A percentile compares a stretch with the other conserved stretches of the same genome.
phyloP scores from a whole-genome alignment of 2,329 filamentous ascomycete species.

The Geoglossum cookeanum region DNA sequence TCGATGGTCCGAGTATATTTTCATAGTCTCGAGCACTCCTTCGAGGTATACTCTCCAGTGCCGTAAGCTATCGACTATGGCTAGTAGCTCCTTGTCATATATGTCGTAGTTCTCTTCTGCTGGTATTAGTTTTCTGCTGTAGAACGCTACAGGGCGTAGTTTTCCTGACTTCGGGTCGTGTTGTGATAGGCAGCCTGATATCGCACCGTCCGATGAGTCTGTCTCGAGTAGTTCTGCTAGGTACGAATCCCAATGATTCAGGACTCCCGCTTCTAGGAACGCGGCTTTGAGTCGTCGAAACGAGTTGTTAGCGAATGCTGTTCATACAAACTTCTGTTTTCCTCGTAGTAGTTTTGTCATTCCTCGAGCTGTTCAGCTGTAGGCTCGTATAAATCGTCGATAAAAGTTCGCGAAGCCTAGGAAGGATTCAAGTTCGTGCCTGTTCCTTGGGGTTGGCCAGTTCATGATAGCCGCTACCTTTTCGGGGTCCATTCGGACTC shows the following conservation, averaged over 20 bases:
- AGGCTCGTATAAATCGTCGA: no score
- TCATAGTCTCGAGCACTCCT: slow-evolving; percentile 5
- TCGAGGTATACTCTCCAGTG: slow-evolving; percentile 12
- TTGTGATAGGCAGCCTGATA: background rate
- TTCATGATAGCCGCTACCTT: no score
- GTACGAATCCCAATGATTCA: background rate
- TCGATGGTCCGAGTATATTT: slow-evolving; percentile 15
- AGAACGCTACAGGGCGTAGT: slow-evolving; percentile 8
- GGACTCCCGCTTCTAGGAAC: background rate
- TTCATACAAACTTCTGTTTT: no score
- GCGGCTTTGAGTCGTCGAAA: no score
- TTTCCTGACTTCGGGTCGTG: background rate
- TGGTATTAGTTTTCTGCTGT: slow-evolving; percentile 8
- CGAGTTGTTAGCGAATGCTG: no score
- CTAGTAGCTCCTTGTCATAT: slow-evolving; percentile 11
- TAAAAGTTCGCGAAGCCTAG: no score
- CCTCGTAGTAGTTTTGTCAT: no score
- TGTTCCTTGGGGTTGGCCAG: no score
- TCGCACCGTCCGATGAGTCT: background rate
- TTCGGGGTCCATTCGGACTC: no score
- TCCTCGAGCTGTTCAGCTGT: no score
- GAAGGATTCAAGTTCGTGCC: no score
- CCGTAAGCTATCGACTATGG: slow-evolving; percentile 12
- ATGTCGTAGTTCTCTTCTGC: slow-evolving; percentile 10
- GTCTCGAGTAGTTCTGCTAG: background rate